Evolutionary conservation across 2,329 filamentous ascomycete species (phyloP), one percentile per base, ranked within the genome.

Genomic region (Apiospora pterosperma): DNA sequence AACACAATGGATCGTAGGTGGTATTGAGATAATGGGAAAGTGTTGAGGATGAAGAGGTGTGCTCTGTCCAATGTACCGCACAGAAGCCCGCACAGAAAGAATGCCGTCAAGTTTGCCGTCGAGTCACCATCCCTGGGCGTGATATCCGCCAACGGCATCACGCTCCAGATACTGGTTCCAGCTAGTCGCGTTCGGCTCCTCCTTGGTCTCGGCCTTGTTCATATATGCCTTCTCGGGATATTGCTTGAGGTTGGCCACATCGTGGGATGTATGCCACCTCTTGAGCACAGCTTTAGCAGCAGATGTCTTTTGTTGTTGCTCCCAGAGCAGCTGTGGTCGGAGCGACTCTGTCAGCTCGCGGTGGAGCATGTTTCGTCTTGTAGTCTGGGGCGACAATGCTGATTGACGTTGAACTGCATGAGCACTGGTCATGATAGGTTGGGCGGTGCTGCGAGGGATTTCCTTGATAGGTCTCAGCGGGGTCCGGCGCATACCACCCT

Each of bases 331-430:
- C 72, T 97, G 92, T 70, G 93, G 91, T 28, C 96, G 89, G 4
- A 99, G 88, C 28, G 93, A 97, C 76, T 97, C 93, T 3, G 95
- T 97, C 63, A 98, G 83, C 80, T 99, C 96, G 0, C 92, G 96
- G 11, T 92, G 91, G 64, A 99, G 85, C 96, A 99, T 98, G 78
- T 97, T 96, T 66, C 94, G 88, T 61, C 96, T 88, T 0, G 38
- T 41, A 19, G 38, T 41, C 19, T 19, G 38, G 38, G 38, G 38
- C 38, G 38, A 41, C 38, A 19, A 19, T 41, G 19, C 10, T 11
- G 19, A 10, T 19, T 41, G 38, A 41, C 19, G 10, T 19, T 41
- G 38, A 19, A 19, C 38, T 11, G 38, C 19, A 10, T 41, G 11
- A 11, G 38, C 19, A 19, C 38, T 41, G 38, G 10, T 41, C 19